These are phyloP conservation scores for Acacia melanoxylon DNA, from an alignment of 306 rosid genomes.

Conservation along the genomic window DNA sequence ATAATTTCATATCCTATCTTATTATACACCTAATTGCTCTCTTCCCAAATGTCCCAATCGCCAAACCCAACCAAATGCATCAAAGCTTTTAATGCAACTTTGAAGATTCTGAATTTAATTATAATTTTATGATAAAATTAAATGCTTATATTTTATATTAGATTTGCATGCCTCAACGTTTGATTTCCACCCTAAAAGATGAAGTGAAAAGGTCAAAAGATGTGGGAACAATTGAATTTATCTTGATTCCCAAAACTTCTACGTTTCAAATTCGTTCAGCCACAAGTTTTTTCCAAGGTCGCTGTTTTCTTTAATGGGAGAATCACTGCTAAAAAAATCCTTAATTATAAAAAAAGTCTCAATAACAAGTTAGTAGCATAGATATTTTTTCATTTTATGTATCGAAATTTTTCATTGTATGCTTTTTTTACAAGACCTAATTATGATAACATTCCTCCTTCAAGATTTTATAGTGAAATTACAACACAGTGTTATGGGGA, in stretches of 20 bases:
- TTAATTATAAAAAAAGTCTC: too few species aligned
- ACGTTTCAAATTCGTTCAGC: slow-evolving; percentile 27
- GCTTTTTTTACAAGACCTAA: too few species aligned
- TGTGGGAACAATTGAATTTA: slow-evolving; percentile 7
- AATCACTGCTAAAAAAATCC: too few species aligned
- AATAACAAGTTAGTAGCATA: too few species aligned
- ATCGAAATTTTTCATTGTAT: too few species aligned
- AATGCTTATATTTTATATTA: neutral
- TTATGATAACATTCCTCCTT: too few species aligned
- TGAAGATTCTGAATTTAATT: neutral
- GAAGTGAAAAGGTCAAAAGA: slow-evolving; percentile 4
- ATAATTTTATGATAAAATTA: neutral
- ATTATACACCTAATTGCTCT: neutral
- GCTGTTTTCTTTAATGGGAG: too few species aligned
- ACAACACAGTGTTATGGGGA: too few species aligned
- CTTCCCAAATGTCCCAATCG: slow-evolving; percentile 19
- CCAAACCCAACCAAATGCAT: neutral
- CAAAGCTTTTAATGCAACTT: neutral
- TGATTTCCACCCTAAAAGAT: neutral
- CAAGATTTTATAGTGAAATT: too few species aligned
- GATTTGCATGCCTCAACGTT: neutral
- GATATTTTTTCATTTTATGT: too few species aligned
- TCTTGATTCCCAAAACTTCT: slow-evolving; percentile 14
- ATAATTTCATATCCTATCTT: slow-evolving; percentile 18
- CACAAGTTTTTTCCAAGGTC: slow-evolving; percentile 20